These are phyloP conservation scores for Apophysomyces elegans DNA, from an alignment of 371 early-diverging fungal genomes.

Conservation along the genomic window DNA sequence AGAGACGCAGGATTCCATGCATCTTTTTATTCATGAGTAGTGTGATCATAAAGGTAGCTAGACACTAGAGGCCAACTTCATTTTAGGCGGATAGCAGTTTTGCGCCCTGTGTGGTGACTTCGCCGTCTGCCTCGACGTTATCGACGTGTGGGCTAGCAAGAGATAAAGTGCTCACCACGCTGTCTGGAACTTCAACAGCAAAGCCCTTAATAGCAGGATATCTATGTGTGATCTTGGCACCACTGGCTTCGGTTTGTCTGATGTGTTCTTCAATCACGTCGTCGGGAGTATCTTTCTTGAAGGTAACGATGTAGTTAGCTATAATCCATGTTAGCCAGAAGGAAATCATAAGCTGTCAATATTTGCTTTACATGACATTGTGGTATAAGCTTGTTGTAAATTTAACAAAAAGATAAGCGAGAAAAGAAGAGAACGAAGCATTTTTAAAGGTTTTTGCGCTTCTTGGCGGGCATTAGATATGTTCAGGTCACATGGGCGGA, in stretches of 20 bases:
- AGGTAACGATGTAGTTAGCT: constrained; percentile 50
- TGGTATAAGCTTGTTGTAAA: neutral
- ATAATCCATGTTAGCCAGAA: neutral
- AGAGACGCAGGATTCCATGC: too few species aligned
- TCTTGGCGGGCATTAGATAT: neutral
- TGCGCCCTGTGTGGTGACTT: constrained; percentile 52
- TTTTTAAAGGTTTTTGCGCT: neutral
- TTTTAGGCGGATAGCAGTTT: constrained; percentile 12
- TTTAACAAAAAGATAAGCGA: neutral
- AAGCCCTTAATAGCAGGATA: constrained; percentile 51
- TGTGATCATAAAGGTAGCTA: too few species aligned
- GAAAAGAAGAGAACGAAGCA: neutral
- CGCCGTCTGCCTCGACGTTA: constrained; percentile 58
- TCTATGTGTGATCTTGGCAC: constrained; percentile 41
- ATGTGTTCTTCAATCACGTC: constrained; percentile 45
- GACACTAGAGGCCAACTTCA: too few species aligned
- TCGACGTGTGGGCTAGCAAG: constrained; percentile 34
- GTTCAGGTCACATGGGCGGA: neutral
- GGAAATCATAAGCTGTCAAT: neutral
- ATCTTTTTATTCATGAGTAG: too few species aligned
- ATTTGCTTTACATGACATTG: neutral
- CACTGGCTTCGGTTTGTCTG: constrained; percentile 38
- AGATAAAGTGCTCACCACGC: constrained; percentile 29
- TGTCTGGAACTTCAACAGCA: constrained; percentile 55
- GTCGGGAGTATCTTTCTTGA: constrained; percentile 48